Evolutionary conservation across 768 basidiomycete genomes (phyloP).

Genomic region (Boletus vermiculosoides): DNA sequence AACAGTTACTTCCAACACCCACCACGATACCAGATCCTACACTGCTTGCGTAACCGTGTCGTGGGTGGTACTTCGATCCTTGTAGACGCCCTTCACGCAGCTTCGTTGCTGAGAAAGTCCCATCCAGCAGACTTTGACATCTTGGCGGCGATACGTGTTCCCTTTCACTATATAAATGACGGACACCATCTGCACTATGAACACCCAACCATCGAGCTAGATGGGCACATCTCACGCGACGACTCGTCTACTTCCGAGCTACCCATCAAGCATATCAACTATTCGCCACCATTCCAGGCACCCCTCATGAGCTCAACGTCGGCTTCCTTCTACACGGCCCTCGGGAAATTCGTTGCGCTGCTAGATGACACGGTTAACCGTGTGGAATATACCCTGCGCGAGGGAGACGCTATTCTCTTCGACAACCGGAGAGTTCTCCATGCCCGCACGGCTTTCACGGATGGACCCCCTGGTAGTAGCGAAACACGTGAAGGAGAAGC

Average conservation of each 20-base stretch:
- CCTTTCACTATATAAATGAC: constrained; percentile 90
- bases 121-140: constrained; percentile 53
- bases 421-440: constrained; percentile 92
- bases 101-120: constrained; percentile 45
- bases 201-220: constrained; percentile 77
- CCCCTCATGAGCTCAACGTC: constrained; percentile 58
- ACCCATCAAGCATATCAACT: constrained; percentile 71
- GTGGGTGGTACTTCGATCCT: constrained; percentile 83
- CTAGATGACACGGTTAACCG: constrained; percentile 52
- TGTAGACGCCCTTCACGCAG: constrained; percentile 74
- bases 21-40: constrained; percentile 89
- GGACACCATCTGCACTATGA: constrained; percentile 73
- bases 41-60: constrained; percentile 85
- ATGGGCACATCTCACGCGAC: constrained; percentile 19
- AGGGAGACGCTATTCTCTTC: constrained; percentile 87
- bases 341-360: constrained; percentile 57
- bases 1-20: constrained; percentile 86
- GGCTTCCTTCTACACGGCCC: constrained; percentile 56
- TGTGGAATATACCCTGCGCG: constrained; percentile 64
- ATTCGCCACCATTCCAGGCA: constrained; percentile 94
- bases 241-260: constrained; percentile 8
- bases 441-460: constrained; percentile 75
- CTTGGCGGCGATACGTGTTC: constrained; percentile 65
- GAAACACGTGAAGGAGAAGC: constrained; percentile 45
- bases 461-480: constrained; percentile 29